These are phyloP conservation scores for Saccharata proteae DNA, from an alignment of 2,329 filamentous ascomycete genomes.

Conservation along the genomic window DNA sequence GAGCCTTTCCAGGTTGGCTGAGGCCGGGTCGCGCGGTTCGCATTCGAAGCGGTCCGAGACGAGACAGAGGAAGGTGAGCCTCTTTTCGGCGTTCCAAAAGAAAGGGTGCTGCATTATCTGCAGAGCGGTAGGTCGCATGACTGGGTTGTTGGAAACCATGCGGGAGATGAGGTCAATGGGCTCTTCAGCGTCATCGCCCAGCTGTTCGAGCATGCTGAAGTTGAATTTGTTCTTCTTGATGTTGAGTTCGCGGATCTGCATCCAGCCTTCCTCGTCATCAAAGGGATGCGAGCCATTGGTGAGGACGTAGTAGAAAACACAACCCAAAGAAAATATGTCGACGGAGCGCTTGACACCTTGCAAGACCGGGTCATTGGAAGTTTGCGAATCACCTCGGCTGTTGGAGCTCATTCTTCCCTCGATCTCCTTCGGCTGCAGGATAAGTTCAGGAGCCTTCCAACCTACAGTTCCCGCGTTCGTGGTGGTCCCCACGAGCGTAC, in stretches of 20 bases:
- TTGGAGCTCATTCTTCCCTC: slow-evolving; percentile 27
- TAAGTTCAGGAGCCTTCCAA: slow-evolving; percentile 90
- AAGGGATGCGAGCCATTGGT: slow-evolving; percentile 88
- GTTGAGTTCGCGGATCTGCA: slow-evolving; percentile 75
- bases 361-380: slow-evolving; percentile 29
- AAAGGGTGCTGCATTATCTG: slow-evolving; percentile 88
- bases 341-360: slow-evolving; percentile 89
- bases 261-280: slow-evolving; percentile 86
- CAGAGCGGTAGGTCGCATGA: slow-evolving; percentile 56
- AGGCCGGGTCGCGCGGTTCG: slow-evolving; percentile 74
- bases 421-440: slow-evolving; percentile 45
- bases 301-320: slow-evolving; percentile 98
- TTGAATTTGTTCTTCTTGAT: slow-evolving; percentile 82
- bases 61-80: slow-evolving; percentile 85
- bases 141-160: slow-evolving; percentile 61
- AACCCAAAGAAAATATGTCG: slow-evolving; percentile 91
- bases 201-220: slow-evolving; percentile 55
- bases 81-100: slow-evolving; percentile 87
- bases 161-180: slow-evolving; percentile 74
- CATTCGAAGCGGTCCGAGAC: slow-evolving; percentile 95
- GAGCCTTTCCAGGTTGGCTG: slow-evolving; percentile 48
- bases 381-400: slow-evolving; percentile 29
- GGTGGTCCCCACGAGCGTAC: slow-evolving; percentile 87
- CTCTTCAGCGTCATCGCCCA: slow-evolving; percentile 77
- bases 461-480: slow-evolving; percentile 89